Base-by-base conservation (phyloP, 345 rosid species). In the Eucalyptus microcorys region DNA sequence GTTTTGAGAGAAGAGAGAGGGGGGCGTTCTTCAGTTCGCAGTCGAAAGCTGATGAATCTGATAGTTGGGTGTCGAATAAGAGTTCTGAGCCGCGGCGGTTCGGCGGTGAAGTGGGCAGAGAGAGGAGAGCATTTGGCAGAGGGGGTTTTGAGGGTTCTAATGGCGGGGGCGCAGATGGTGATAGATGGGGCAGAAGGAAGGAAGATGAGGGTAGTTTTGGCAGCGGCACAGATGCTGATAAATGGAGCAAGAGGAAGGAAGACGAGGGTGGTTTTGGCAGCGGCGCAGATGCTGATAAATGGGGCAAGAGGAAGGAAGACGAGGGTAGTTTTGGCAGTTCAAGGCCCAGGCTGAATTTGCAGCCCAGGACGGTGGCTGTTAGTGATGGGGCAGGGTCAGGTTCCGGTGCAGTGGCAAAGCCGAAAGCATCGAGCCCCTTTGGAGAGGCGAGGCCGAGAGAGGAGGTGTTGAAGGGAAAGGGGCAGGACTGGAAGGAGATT, bases 361-460 rank as follows among this genome's bases (percentile, higher is more conserved):
- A 98, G 93, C 99, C 98, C 1, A 94, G 99, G 21, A 92, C 94
- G 4, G 87, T 93, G 86, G 94, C 98, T 22, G 94, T 91, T 50
- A 66, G 90, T 21, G 89, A 86, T 66, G 88, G 85, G 11, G 45
- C 91, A 91, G 16, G 76, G 86, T 52, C 94, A 95, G 19, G 93
- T 88, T 42, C 47, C 81, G 12, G 37, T 61, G 71, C 84, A 21
- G 92, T 89, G 79, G 88, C 92, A n/a, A 98, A 90, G 86, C 95
- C 97, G 7, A 96, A 91, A 90, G 96, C 95, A 37, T 90, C 91
- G 15, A 98, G 90, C 85, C 99, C 99, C 1, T 98, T 98, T 84
- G 99, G 99, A 22, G 92, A 93, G 14, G 99, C 99, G 1, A 96
- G 99, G 90, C 99, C 99, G 3, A 95, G 99, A 80, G 99, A 98